A percentile compares a stretch with the other conserved stretches of the same genome.
These are phyloP conservation scores for Pythium aquatile DNA, from an alignment of 352 stramenopile genomes.

Conservation along the genomic window DNA sequence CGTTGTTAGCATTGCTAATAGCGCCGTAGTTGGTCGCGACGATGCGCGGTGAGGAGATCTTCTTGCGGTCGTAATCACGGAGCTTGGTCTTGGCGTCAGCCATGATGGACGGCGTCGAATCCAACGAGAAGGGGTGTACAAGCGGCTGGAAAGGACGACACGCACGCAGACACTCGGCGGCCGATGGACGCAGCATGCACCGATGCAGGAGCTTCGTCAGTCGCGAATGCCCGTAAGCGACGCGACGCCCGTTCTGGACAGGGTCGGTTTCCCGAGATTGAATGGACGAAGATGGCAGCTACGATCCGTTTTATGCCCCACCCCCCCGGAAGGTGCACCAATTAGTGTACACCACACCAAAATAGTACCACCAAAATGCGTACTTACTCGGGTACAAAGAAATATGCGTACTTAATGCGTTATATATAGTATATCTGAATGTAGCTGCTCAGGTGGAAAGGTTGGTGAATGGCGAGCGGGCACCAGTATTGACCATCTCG, in stretches of 20 bases:
- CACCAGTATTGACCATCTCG: background rate
- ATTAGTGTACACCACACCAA: background rate
- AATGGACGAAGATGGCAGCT: conserved; percentile 7
- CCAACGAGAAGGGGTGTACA: background rate
- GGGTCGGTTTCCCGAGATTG: background rate
- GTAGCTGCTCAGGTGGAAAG: background rate
- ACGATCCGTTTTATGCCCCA: background rate
- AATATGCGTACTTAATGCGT: background rate
- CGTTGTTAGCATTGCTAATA: background rate
- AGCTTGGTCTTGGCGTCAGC: conserved; percentile 1
- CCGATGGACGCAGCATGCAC: conserved; percentile 12
- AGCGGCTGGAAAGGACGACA: conserved; percentile 14
- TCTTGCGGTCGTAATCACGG: conserved; percentile 11
- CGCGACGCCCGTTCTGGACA: background rate
- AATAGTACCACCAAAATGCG: background rate
- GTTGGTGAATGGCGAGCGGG: conserved; percentile 2
- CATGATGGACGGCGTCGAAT: background rate
- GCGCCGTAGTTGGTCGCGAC: conserved; percentile 11
- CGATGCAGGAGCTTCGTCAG: background rate
- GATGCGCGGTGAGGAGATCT: background rate
- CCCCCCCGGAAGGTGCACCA: too few relatives aligned
- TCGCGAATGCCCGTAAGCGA: background rate
- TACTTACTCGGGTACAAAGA: too few relatives aligned
- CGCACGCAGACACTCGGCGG: conserved; percentile 4
- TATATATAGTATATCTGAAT: too few relatives aligned